Evolutionary conservation across 2,329 filamentous ascomycete genomes (phyloP).

Genomic region (Ceratocystis harringtonii): DNA sequence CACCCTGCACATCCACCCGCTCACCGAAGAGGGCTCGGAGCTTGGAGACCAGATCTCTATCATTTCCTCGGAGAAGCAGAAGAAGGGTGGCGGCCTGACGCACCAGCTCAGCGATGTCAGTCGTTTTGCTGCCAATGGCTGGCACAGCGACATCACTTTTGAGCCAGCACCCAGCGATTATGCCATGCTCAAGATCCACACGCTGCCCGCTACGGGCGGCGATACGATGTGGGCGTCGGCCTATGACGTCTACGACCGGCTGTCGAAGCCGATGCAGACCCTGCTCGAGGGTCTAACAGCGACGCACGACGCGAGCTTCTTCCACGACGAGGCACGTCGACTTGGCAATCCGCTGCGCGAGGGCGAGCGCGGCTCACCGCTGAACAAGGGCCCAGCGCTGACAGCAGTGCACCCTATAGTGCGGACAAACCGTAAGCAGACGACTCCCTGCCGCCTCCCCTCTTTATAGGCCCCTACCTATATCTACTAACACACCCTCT

Average conservation of each 20-base stretch:
- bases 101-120: slow-evolving; percentile 36
- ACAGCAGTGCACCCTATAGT: slow-evolving; percentile 38
- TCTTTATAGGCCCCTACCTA: neutral
- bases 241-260: slow-evolving; percentile 44
- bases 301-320: slow-evolving; percentile 34
- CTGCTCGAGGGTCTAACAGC: slow-evolving; percentile 39
- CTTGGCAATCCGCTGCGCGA: slow-evolving; percentile 33
- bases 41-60: slow-evolving; percentile 41
- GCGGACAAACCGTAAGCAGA: slow-evolving; percentile 36
- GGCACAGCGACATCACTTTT: slow-evolving; percentile 43
- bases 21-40: slow-evolving; percentile 39
- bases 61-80: slow-evolving; percentile 40
- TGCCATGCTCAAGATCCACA: slow-evolving; percentile 41
- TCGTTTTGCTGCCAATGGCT: slow-evolving; percentile 28
- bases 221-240: slow-evolving; percentile 50
- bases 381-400: slow-evolving; percentile 40
- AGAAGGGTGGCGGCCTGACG: slow-evolving; percentile 38
- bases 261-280: slow-evolving; percentile 34
- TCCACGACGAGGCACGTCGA: slow-evolving; percentile 34
- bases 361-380: slow-evolving; percentile 36
- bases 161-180: slow-evolving; percentile 46
- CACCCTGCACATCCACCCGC: slow-evolving; percentile 44
- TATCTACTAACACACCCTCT: neutral
- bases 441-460: neutral
- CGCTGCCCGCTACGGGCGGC: slow-evolving; percentile 41